Conservation (phyloP, 345 rosid species). For the Gossypium arboreum region DNA sequence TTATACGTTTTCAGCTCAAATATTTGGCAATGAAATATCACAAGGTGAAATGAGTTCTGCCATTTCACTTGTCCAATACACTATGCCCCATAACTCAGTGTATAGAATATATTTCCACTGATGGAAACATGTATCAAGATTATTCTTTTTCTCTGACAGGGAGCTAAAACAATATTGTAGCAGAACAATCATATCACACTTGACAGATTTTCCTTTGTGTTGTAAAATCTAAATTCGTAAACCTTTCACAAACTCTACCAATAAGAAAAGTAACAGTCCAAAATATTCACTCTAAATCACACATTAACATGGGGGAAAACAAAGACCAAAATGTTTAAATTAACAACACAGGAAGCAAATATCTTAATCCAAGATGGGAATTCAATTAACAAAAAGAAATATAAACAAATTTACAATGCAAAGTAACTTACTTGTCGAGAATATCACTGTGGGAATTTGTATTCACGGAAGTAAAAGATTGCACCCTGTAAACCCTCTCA, state of each 20-base stretch:
- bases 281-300: not conserved
- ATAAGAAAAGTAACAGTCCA: not conserved
- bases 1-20: not conserved
- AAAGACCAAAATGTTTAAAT: not conserved
- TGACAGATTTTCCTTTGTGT: not conserved
- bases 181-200: not conserved
- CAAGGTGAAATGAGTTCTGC: not conserved
- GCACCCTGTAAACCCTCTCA: not conserved
- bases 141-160: not conserved
- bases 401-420: not conserved
- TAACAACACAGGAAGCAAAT: conserved; percentile 5
- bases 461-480: not conserved
- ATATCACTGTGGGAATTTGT: not conserved
- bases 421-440: conserved; percentile 6
- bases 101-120: not conserved
- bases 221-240: conserved; percentile 4
- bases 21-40: not conserved
- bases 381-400: not conserved
- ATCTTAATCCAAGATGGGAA: not conserved
- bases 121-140: not conserved
- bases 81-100: not conserved
- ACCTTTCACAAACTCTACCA: not conserved
- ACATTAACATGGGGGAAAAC: not conserved
- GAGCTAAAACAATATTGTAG: not conserved
- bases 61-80: not conserved